Conservation (phyloP, 306 rosid genomes). For the Sindora glabra region DNA sequence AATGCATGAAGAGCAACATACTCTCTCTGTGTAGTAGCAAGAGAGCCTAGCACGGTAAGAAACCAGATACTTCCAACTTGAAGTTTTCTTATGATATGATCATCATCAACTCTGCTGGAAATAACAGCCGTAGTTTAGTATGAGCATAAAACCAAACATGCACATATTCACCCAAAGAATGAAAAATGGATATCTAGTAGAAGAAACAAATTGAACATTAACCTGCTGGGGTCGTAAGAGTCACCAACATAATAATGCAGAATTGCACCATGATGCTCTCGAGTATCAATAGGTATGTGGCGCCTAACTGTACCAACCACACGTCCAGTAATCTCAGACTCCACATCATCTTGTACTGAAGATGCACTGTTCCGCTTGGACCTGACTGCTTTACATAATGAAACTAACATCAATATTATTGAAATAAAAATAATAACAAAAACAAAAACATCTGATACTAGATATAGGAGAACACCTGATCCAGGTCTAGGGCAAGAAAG, state of each 20-base stretch:
- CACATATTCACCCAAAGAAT: neutral
- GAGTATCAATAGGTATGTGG: conserved; percentile 75
- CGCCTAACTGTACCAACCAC: conserved; percentile 95
- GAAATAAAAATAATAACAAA: neutral
- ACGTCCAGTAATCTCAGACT: conserved; percentile 71
- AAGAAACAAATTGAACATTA: conserved; percentile 10
- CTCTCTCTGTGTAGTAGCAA: conserved; percentile 97
- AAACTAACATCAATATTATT: conserved; percentile 5
- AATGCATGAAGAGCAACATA: conserved; percentile 93
- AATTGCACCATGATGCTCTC: conserved; percentile 92
- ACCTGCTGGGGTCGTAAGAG: conserved; percentile 67
- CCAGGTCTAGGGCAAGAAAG: conserved; percentile 93
- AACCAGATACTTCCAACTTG: conserved; percentile 76
- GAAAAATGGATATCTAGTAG: neutral
- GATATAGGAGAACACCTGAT: conserved; percentile 54
- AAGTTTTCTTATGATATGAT: conserved; percentile 75
- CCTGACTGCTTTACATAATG: conserved; percentile 53
- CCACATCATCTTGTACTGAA: conserved; percentile 49
- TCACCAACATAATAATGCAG: conserved; percentile 96
- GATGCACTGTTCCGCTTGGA: conserved; percentile 54
- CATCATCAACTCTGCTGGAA: conserved; percentile 61
- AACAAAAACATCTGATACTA: neutral
- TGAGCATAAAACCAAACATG: neutral
- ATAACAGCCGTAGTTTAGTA: neutral
- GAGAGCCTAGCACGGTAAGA: conserved; percentile 92